phyloP scores from a whole-genome alignment of 1,284 basidiomycete genomes.

The Pterula multifida region DNA sequence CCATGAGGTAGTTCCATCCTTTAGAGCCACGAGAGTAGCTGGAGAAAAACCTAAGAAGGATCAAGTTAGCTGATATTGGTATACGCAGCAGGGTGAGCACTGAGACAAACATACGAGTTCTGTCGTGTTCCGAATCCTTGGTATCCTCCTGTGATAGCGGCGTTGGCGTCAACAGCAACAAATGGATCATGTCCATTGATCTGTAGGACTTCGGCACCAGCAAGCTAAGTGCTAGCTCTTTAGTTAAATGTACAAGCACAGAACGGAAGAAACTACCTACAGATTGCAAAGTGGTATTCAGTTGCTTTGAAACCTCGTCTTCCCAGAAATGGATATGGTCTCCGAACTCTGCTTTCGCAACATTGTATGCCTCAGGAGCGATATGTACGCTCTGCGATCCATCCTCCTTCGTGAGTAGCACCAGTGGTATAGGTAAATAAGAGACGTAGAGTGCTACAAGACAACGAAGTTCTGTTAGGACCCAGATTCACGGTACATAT shows the following conservation, averaged over 20 bases:
- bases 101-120: conserved; percentile 4
- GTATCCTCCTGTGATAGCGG: not conserved
- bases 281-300: conserved; percentile 21
- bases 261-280: conserved; percentile 12
- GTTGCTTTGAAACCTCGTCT: conserved; percentile 18
- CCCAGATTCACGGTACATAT: not conserved
- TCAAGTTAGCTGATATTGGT: not conserved
- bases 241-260: conserved; percentile 1
- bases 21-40: conserved; percentile 21
- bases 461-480: not conserved
- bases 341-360: conserved; percentile 21
- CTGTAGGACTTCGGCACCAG: not conserved
- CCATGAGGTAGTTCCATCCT: conserved; percentile 47
- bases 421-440: not conserved
- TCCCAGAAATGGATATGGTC: conserved; percentile 25
- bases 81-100: not conserved
- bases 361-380: not conserved
- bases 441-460: not conserved
- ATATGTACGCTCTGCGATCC: conserved; percentile 1
- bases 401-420: not conserved
- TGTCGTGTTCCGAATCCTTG: not conserved
- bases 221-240: not conserved
- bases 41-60: conserved; percentile 10
- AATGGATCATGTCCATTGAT: not conserved
- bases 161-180: conserved; percentile 1